Evolutionary conservation across 306 rosid genomes (phyloP), one percentile per base, ranked within the genome.

Genomic region (Hippophae rhamnoides): DNA sequence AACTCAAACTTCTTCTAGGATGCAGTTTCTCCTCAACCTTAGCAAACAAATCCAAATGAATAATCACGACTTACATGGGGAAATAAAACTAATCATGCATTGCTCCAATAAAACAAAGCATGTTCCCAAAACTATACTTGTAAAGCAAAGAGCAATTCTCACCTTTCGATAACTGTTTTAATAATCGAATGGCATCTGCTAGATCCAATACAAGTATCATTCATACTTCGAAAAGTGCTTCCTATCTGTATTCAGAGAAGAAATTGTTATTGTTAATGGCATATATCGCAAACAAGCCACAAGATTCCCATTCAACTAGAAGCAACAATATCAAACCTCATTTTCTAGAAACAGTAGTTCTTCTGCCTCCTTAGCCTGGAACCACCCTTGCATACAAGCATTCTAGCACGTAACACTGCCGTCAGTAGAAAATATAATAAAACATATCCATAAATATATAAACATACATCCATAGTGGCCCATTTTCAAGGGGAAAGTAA

Each of bases 361-460:
- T 67, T 84, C 80, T 2, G 72, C 47, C n/a, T 86, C 95, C 72
- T 76, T 68, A 8, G 42, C 60, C 9, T 60, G 63, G 75, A 92
- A 92, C 96, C 99, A 92, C 63, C 88, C 89, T 40, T 48, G 43
- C 71, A 73, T 72, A 64, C 97, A 88, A 52, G 89, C 93, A 78
- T 73, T 79, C 99, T 92, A 62, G 66, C 67, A 73, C 56, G 5
- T 31, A 60, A 49, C 64, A 67, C 18, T 66, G 45, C 57, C 57
- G 61, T 69, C 67, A 74, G 38, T 31, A 31, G 38, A 31, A 31
- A 31, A 31, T 31, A 2, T 31, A 31, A 47, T 49, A 43, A 60
- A 61, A 66, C 64, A 48, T 44, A n/a, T 50, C 26, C 12, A 43
- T 18, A 49, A 31, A 31, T 4, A 31, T 31, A 31, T 31, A 31